Conservation (phyloP, 2,329 filamentous ascomycete species). For the Gnomoniopsis sp. region DNA sequence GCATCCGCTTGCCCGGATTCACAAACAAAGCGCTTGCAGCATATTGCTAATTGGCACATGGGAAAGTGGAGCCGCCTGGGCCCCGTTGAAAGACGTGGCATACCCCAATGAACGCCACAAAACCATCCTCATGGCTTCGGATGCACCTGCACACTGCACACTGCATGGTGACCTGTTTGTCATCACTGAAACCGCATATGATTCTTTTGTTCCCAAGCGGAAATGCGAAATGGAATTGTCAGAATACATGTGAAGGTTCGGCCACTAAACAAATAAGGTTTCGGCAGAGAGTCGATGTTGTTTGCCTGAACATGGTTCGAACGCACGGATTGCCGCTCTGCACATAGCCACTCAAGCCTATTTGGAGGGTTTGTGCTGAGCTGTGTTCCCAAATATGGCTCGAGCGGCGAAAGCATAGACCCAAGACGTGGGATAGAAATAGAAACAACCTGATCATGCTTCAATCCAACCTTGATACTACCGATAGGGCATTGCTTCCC, state of each 20-base stretch:
- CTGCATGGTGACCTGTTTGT: slow-evolving; percentile 6
- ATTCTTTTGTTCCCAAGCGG: background rate
- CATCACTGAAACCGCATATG: slow-evolving; percentile 6
- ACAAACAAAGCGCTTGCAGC: slow-evolving; percentile 16
- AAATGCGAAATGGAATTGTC: background rate
- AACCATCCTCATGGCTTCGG: background rate
- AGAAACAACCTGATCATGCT: too few species aligned
- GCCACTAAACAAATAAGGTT: too few species aligned
- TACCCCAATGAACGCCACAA: slow-evolving; percentile 10
- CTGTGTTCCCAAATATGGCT: too few species aligned
- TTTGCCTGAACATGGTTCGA: background rate
- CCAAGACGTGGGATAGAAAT: too few species aligned
- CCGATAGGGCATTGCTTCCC: too few species aligned
- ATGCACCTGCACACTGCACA: background rate
- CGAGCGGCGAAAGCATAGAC: too few species aligned
- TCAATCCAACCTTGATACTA: too few species aligned
- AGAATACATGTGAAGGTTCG: background rate
- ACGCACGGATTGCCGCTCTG: too few species aligned
- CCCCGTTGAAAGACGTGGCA: slow-evolving; percentile 1
- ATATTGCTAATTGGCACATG: slow-evolving; percentile 16
- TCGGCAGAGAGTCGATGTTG: background rate
- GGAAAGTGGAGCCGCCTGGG: background rate
- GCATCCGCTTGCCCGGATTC: background rate
- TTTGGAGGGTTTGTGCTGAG: too few species aligned
- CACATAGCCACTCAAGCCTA: too few species aligned